These are phyloP conservation scores for Zostera marina DNA, from an alignment of 116 monocot genomes.

Conservation along the genomic window DNA sequence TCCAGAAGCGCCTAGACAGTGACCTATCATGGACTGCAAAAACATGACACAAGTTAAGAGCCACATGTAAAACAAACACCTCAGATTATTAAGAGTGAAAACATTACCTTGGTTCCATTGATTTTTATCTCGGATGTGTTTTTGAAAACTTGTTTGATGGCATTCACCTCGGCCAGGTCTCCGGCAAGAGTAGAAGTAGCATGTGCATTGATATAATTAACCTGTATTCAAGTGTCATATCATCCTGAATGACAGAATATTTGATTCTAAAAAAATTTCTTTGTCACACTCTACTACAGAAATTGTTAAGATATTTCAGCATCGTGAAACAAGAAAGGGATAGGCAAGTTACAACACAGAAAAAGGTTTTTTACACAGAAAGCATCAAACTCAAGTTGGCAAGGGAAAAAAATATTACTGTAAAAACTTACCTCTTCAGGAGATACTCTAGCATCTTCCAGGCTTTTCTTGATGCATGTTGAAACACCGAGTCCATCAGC, in stretches of 20 bases:
- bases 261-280: not conserved
- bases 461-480: constrained; percentile 71
- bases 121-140: constrained; percentile 59
- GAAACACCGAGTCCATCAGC: constrained; percentile 98
- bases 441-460: constrained; percentile 88
- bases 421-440: constrained; percentile 68
- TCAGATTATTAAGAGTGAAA: not conserved
- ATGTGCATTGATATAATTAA: constrained; percentile 87
- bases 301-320: not conserved
- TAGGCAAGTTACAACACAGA: not conserved
- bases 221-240: constrained; percentile 17
- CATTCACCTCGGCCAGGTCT: constrained; percentile 81
- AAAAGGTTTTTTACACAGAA: not conserved
- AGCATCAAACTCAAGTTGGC: not conserved
- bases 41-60: not conserved
- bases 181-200: constrained; percentile 80
- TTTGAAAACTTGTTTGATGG: constrained; percentile 77
- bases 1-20: constrained; percentile 84
- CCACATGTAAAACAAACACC: not conserved
- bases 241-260: not conserved
- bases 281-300: no score
- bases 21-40: constrained; percentile 88
- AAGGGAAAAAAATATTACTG: not conserved
- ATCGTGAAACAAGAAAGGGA: not conserved
- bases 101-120: constrained; percentile 72